phyloP scores from a whole-genome alignment of 1,284 basidiomycete genomes.

The Naganishia liquefaciens region DNA sequence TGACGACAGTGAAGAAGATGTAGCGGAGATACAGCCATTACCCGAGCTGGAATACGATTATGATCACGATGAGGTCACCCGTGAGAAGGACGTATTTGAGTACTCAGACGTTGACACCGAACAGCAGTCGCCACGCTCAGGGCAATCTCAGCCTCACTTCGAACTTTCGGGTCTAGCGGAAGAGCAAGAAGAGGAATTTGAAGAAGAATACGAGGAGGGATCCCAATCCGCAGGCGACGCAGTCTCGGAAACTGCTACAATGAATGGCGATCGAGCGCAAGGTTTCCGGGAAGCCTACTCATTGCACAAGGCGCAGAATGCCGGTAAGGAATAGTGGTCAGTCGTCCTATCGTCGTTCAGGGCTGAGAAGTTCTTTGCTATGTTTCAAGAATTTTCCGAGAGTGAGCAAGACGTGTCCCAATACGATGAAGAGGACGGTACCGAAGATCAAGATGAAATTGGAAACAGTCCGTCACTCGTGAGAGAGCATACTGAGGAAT shows the following conservation, averaged over 20 bases:
- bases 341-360: not conserved
- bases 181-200: not conserved
- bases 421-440: constrained; percentile 3
- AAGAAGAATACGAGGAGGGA: constrained; percentile 22
- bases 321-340: not conserved
- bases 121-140: too few species aligned
- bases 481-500: not conserved
- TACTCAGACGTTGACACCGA: not conserved
- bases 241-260: too few species aligned
- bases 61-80: too few species aligned
- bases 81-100: not conserved
- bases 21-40: not conserved
- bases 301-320: too few species aligned
- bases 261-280: not conserved
- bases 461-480: not conserved
- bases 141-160: not conserved
- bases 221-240: not conserved
- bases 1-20: constrained; percentile 21
- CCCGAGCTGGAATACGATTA: too few species aligned
- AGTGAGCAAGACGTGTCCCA: too few species aligned
- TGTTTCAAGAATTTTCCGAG: too few species aligned
- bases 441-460: not conserved
- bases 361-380: too few species aligned
- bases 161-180: not conserved
- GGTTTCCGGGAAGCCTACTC: not conserved